Base-by-base conservation (phyloP, 441 rosid species). In the Erodium moschatum region DNA sequence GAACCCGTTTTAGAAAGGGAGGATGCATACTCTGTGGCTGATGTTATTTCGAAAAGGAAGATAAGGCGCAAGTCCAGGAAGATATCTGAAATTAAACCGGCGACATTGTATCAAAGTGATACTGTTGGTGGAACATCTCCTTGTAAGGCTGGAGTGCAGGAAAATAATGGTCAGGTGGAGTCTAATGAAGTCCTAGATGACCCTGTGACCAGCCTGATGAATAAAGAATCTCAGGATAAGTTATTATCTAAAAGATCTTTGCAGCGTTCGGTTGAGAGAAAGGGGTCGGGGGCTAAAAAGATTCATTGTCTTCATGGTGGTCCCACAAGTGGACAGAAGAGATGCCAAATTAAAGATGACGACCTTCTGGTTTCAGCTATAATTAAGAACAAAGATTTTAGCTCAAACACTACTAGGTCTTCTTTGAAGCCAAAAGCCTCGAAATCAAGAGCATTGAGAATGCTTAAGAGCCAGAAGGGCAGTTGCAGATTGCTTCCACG, bases 401-500 rank as follows among this genome's bases (percentile, higher is more conserved):
- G 77, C 42, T 69, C 67, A 40, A 70, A 69, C 76, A 75, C 68
- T 29, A 29, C 31, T 3, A 29, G 31, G 31, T 29, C 31, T 4
- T 29, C 31, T 29, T 29, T 4, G 3, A 29, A 29, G 80, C 81
- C 65, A 79, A 90, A 82, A 72, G 58, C 77, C 27, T 73, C 54
- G 65, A 83, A 76, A 80, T 64, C 71, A 74, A 88, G 81, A 83
- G 79, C 79, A 63, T 72, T 69, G 72, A 83, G 65, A 33, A 86
- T 77, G 75, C 80, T 69, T 69, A 87, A 84, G 79, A 81, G 73
- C 72, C 81, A 73, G 56, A 85, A 67, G 74, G 88, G 93, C 61
- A 76, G 87, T 35, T 89, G 92, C 80, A 81, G 80, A 77, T 77
- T 91, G 82, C 92, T 87, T 73, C 96, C 89, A 12, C 80, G 80